Evolutionary conservation across 768 basidiomycete genomes (phyloP).

Genomic region (Scleroderma citrinum): DNA sequence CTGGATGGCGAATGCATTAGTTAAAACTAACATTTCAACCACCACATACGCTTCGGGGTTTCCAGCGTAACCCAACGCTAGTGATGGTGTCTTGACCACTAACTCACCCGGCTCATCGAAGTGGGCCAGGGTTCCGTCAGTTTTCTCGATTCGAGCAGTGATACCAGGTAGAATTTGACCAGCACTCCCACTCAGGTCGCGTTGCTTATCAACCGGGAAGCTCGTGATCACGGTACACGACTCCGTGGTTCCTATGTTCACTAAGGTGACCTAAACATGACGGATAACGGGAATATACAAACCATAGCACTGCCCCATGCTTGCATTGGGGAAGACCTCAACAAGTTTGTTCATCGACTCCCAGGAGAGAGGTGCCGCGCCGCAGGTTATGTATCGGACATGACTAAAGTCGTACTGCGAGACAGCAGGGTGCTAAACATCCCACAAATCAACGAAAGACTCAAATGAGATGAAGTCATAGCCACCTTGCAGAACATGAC

Average conservation of each 20-base stretch:
- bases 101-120: conserved; percentile 62
- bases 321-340: conserved; percentile 41
- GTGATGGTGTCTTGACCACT: conserved; percentile 52
- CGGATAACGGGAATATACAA: conserved; percentile 3
- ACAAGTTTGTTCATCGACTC: conserved; percentile 44
- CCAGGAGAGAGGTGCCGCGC: conserved; percentile 54
- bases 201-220: conserved; percentile 37
- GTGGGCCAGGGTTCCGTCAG: conserved; percentile 49
- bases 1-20: conserved; percentile 28
- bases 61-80: conserved; percentile 53
- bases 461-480: not conserved
- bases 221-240: conserved; percentile 49
- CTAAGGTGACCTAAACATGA: not conserved
- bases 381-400: conserved; percentile 33
- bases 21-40: not conserved
- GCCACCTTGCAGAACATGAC: conserved; percentile 45
- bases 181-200: conserved; percentile 47
- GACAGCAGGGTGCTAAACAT: conserved; percentile 32
- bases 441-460: not conserved
- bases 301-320: conserved; percentile 63
- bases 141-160: conserved; percentile 48
- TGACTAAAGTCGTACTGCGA: conserved; percentile 37
- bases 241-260: conserved; percentile 53
- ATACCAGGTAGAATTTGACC: conserved; percentile 57
- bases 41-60: conserved; percentile 53